Evolutionary conservation across 192 early-diverging fungal species (phyloP).

Genomic region (Ambispora gerdemannii): DNA sequence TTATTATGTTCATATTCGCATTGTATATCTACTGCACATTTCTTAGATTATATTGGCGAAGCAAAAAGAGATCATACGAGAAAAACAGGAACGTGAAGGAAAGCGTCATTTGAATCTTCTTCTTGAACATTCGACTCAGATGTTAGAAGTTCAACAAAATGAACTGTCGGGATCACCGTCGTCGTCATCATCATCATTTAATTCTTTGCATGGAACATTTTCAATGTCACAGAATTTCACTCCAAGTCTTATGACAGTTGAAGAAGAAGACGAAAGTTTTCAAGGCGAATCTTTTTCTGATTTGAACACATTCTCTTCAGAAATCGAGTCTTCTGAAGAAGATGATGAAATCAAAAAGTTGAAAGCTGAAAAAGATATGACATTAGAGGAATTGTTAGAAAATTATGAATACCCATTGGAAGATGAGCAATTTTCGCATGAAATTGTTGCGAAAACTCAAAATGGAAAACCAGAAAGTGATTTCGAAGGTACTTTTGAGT

Average conservation of each 20-base stretch:
- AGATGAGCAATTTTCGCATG: too few species aligned
- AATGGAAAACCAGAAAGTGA: too few species aligned
- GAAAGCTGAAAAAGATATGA: constrained; percentile 60
- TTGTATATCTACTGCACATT: too few species aligned
- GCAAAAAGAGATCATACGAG: constrained; percentile 55
- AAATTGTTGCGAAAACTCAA: too few species aligned
- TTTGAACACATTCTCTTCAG: neutral
- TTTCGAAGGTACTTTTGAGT: constrained; percentile 29
- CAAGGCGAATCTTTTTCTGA: constrained; percentile 13
- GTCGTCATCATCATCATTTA: neutral
- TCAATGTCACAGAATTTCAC: constrained; percentile 10
- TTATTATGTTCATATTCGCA: too few species aligned
- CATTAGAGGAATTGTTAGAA: constrained; percentile 55
- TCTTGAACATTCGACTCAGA: constrained; percentile 67
- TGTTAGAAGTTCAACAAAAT: constrained; percentile 36
- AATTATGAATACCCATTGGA: constrained; percentile 45
- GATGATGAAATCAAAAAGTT: constrained; percentile 56
- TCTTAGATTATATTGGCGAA: constrained; percentile 50
- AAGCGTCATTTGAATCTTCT: constrained; percentile 68
- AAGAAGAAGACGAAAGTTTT: constrained; percentile 32
- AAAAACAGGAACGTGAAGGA: constrained; percentile 57
- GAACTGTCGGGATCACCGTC: neutral
- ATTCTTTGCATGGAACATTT: constrained; percentile 23
- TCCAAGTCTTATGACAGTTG: constrained; percentile 28
- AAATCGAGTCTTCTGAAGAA: constrained; percentile 33